Evolutionary conservation across 2,329 filamentous ascomycete species (phyloP).

Genomic region (Cryphonectria japonica): DNA sequence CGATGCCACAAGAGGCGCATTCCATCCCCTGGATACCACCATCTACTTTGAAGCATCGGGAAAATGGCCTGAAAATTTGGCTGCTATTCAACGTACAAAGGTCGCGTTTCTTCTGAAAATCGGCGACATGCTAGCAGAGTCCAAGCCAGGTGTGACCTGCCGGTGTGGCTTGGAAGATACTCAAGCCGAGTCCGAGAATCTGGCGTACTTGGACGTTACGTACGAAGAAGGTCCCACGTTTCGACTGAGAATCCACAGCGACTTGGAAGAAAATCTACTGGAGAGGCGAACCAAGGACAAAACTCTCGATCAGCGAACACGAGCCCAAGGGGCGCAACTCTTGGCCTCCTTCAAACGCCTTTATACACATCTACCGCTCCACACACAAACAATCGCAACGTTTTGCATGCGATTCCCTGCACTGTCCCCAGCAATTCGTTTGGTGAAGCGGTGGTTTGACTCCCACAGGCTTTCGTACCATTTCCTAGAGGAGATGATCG

Average conservation of each 20-base stretch:
- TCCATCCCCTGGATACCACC: constrained; percentile 72
- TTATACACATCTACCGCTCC: constrained; percentile 73
- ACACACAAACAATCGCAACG: constrained; percentile 80
- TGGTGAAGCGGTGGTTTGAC: constrained; percentile 89
- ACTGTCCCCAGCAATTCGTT: constrained; percentile 79
- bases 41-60: constrained; percentile 92
- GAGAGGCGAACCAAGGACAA: constrained; percentile 80
- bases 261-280: constrained; percentile 80
- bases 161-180: constrained; percentile 82
- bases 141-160: constrained; percentile 61
- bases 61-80: constrained; percentile 90
- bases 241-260: constrained; percentile 85
- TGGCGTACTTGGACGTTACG: constrained; percentile 79
- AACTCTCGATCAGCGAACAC: constrained; percentile 63
- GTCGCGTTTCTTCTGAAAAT: constrained; percentile 85
- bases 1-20: constrained; percentile 47
- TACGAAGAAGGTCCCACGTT: constrained; percentile 76
- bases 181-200: constrained; percentile 70
- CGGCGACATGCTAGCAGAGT: constrained; percentile 67
- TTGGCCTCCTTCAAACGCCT: constrained; percentile 72
- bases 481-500: constrained; percentile 78
- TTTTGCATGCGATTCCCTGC: constrained; percentile 80
- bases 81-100: constrained; percentile 91
- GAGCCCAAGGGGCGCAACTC: constrained; percentile 71
- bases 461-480: constrained; percentile 79